Evolutionary conservation across 2,329 filamentous ascomycete genomes (phyloP).

Genomic region (Penicillium digitatum): DNA sequence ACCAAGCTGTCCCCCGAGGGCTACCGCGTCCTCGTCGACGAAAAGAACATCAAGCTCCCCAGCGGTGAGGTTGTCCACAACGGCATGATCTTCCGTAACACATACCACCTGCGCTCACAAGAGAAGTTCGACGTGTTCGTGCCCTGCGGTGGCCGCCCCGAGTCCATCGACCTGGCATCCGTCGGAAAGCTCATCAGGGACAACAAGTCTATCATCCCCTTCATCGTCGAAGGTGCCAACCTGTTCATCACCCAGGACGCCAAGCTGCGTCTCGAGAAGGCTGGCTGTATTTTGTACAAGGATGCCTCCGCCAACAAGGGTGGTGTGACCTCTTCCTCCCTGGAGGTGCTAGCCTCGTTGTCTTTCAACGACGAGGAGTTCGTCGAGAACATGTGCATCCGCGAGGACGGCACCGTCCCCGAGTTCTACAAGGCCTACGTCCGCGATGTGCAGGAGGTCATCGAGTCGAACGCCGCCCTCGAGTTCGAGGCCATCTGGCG

Average conservation of each 20-base stretch:
- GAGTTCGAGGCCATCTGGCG: conserved; percentile 99
- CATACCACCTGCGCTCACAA: conserved; percentile 81
- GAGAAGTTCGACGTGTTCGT: conserved; percentile 84
- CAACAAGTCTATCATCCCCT: conserved; percentile 81
- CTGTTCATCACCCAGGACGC: conserved; percentile 98
- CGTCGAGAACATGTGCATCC: conserved; percentile 87
- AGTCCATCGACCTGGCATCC: conserved; percentile 89
- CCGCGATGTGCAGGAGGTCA: conserved; percentile 82
- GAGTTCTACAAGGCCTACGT: conserved; percentile 94
- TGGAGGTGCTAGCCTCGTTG: conserved; percentile 90
- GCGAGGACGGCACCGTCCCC: conserved; percentile 70
- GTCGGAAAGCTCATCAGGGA: conserved; percentile 85
- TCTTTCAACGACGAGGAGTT: conserved; percentile 91
- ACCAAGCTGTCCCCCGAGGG: conserved; percentile 82
- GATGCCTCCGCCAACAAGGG: conserved; percentile 98
- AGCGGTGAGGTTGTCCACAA: conserved; percentile 82
- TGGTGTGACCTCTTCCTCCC: conserved; percentile 92
- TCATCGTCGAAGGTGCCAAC: conserved; percentile 96
- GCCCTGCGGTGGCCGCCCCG: conserved; percentile 90
- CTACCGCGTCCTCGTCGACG: conserved; percentile 88
- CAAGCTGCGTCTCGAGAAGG: conserved; percentile 88
- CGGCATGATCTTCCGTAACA: conserved; percentile 94
- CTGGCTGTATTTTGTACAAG: conserved; percentile 95
- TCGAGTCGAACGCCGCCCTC: conserved; percentile 82
- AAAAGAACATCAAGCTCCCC: conserved; percentile 82